Evolutionary conservation across 75 land plant genomes (phyloP), one percentile per base, ranked within the genome.

Genomic region (Gnetum montanum): DNA sequence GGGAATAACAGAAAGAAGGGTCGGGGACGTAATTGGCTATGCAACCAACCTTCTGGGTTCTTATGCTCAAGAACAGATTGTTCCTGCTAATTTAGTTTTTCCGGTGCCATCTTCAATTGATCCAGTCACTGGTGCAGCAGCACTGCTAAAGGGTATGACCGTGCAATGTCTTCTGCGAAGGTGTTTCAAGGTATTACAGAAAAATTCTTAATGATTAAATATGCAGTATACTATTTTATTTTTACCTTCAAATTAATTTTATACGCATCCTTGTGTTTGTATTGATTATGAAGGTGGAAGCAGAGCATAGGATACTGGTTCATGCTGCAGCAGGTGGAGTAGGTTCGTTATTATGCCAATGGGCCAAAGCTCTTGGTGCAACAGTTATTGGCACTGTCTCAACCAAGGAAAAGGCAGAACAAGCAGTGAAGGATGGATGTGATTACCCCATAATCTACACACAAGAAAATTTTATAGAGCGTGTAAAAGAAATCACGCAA

Each of bases 311-410:
- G 20, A 55, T 86, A 27, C 85, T 92, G 31, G 84, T 92, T 26
- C 97, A 92, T 65, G 93, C 97, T 51, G 93, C 97, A 46, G 97
- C 97, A 29, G 97, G 97, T 28, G 97, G 97, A 43, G 77, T 77
- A 49, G 97, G 97, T 8, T 92, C 92, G 34, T 53, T 53, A 7
- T 37, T 92, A 3, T 88, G 88, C 67, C 97, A 92, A 59, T 92
- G 97, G 93, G 92, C 78, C 30, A 77, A 76, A 25, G 75, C 81
- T 43, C 67, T 92, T 41, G 93, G 92, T 62, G 93, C 93, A 22
- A 83, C 82, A 19, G 93, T 92, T 13, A 87, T 92, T 61, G 97
- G 85, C 18, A 74, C 82, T 56, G 97, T 87, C 4, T 92, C 93
- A 38, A 84, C 70, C 22, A 66, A 81, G 36, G 88, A 75, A 57